Evolutionary conservation across 306 rosid genomes (phyloP).

Genomic region (Corylus heterophylla): DNA sequence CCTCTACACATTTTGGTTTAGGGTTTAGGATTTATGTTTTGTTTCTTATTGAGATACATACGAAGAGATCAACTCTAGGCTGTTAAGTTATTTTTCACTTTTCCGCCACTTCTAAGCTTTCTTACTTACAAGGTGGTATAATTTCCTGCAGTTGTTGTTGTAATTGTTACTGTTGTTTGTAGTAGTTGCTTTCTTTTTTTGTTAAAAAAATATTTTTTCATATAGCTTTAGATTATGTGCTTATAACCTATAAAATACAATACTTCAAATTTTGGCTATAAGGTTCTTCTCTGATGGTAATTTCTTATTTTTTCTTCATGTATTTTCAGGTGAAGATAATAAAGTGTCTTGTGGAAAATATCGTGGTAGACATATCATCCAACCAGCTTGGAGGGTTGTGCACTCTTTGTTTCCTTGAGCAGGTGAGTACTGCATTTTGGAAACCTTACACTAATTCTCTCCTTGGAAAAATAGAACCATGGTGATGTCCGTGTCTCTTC

Average conservation of each 20-base stretch:
- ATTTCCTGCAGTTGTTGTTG: neutral
- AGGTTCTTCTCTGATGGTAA: neutral
- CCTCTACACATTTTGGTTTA: neutral
- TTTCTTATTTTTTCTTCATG: constrained; percentile 12
- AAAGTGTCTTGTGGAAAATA: constrained; percentile 97
- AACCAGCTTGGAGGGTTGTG: constrained; percentile 98
- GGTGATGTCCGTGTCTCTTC: constrained; percentile 19
- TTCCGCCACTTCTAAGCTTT: neutral
- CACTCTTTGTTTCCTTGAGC: constrained; percentile 97
- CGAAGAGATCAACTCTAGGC: neutral
- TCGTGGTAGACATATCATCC: constrained; percentile 97
- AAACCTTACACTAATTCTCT: constrained; percentile 15
- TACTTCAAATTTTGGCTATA: neutral
- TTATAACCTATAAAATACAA: neutral
- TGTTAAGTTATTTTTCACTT: neutral
- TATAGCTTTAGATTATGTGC: neutral
- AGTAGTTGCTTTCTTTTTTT: neutral
- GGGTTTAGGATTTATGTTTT: neutral
- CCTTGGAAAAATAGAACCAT: constrained; percentile 10
- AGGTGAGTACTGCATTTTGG: constrained; percentile 56
- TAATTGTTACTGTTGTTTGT: neutral
- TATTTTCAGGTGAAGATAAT: constrained; percentile 83
- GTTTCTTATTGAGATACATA: neutral
- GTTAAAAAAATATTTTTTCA: neutral
- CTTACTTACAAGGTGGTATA: neutral